Evolutionary conservation across 2,329 filamentous ascomycete species (phyloP).

Genomic region (Rasamsonia emersonii): DNA sequence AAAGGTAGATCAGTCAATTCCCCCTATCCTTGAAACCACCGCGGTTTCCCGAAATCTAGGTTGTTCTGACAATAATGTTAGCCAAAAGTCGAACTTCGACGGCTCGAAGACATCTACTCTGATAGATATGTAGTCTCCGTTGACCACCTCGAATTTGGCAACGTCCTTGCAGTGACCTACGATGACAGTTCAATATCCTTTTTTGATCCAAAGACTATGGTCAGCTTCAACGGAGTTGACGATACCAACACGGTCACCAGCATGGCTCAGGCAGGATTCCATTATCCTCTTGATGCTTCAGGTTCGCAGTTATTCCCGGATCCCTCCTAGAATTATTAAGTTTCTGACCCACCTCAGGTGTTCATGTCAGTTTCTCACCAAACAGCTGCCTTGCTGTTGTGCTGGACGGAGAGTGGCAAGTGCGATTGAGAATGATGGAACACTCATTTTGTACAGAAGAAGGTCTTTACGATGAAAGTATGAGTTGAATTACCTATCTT

Average conservation of each 20-base stretch:
- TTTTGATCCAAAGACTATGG: constrained; percentile 66
- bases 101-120: constrained; percentile 58
- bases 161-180: constrained; percentile 61
- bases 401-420: constrained; percentile 30
- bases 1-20: too few relatives aligned
- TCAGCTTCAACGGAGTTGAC: constrained; percentile 55
- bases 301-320: constrained; percentile 40
- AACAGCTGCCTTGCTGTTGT: constrained; percentile 33
- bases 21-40: too few relatives aligned
- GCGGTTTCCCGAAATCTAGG: not conserved
- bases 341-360: constrained; percentile 15
- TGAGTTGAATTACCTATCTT: constrained; percentile 7
- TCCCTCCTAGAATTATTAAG: not conserved
- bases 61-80: constrained; percentile 17
- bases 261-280: constrained; percentile 69
- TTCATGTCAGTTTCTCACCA: constrained; percentile 36
- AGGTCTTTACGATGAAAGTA: constrained; percentile 31
- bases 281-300: constrained; percentile 56
- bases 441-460: constrained; percentile 31
- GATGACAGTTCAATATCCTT: constrained; percentile 77
- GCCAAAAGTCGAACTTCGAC: constrained; percentile 48
- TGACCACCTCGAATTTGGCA: constrained; percentile 61
- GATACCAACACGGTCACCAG: constrained; percentile 59
- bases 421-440: constrained; percentile 30
- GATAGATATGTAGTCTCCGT: constrained; percentile 65